Conservation (phyloP, 176 grass and related monocot genomes). For the Hsuehochloa calcarea region DNA sequence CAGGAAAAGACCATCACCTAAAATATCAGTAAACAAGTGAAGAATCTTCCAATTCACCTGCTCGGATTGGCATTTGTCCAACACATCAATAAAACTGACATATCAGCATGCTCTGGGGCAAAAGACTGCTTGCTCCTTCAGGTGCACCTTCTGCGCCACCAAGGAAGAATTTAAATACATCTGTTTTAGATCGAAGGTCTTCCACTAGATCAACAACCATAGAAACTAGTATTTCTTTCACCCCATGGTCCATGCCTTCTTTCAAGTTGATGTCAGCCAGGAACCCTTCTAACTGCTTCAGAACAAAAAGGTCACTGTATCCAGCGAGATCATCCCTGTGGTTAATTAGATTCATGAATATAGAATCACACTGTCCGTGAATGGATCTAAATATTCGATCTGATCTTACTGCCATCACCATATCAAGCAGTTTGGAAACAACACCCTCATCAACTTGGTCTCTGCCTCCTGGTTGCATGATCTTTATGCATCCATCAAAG, state of each 20-base stretch:
- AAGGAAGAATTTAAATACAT: conserved; percentile 78
- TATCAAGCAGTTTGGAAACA: conserved; percentile 57
- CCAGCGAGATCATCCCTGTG: conserved; percentile 55
- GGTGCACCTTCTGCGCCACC: conserved; percentile 54
- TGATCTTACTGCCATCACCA: conserved; percentile 68
- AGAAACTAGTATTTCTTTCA: conserved; percentile 68
- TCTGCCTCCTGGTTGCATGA: conserved; percentile 32
- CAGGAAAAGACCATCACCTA: conserved; percentile 57
- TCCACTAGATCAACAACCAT: conserved; percentile 65
- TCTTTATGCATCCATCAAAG: conserved; percentile 68
- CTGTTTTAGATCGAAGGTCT: conserved; percentile 46
- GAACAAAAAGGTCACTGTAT: conserved; percentile 64
- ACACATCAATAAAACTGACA: conserved; percentile 64
- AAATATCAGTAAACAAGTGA: conserved; percentile 68
- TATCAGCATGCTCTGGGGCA: conserved; percentile 51
- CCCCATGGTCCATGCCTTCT: conserved; percentile 37
- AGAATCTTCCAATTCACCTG: conserved; percentile 82
- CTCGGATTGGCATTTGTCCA: conserved; percentile 76
- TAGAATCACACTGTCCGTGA: conserved; percentile 57
- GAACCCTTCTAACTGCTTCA: conserved; percentile 89
- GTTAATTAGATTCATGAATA: conserved; percentile 63
- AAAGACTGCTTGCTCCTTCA: conserved; percentile 53
- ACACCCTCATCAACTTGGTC: conserved; percentile 42
- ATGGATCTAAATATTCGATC: conserved; percentile 68
- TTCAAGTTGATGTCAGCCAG: conserved; percentile 54